These are phyloP conservation scores for Penicillium olsonii DNA, from an alignment of 2,329 filamentous ascomycete genomes.

Conservation along the genomic window DNA sequence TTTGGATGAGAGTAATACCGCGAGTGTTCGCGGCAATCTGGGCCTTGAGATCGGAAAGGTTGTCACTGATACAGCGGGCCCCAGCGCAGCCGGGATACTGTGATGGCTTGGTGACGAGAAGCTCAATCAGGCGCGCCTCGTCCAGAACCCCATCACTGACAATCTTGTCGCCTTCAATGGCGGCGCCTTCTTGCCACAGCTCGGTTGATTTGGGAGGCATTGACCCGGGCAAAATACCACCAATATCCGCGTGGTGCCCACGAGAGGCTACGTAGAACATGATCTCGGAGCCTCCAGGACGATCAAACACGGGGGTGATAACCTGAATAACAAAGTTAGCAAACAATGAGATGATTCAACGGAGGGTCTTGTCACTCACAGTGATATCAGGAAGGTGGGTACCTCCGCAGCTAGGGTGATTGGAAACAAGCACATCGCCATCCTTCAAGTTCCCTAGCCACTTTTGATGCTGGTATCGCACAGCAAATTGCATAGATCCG, in stretches of 20 bases:
- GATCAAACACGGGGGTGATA: constrained; percentile 74
- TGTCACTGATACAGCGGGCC: constrained; percentile 77
- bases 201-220: constrained; percentile 67
- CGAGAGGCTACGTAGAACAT: constrained; percentile 80
- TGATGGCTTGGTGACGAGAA: constrained; percentile 72
- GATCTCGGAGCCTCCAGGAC: constrained; percentile 63
- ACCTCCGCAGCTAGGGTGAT: constrained; percentile 81
- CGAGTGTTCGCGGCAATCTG: constrained; percentile 86
- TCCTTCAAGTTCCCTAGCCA: constrained; percentile 77
- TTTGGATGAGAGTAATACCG: constrained; percentile 74
- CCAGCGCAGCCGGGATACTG: constrained; percentile 75
- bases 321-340: constrained; percentile 40
- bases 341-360: neutral
- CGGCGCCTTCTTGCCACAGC: constrained; percentile 51
- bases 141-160: constrained; percentile 77
- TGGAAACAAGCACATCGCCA: constrained; percentile 80
- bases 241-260: constrained; percentile 82
- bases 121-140: constrained; percentile 71
- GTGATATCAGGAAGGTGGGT: constrained; percentile 85
- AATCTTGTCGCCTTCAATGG: constrained; percentile 58
- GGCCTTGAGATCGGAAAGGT: constrained; percentile 82
- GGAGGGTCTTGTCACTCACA: constrained; percentile 45
- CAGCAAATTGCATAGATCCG: constrained; percentile 83
- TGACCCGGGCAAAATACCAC: constrained; percentile 76
- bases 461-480: constrained; percentile 74